Evolutionary conservation across 192 early-diverging fungal genomes (phyloP).

Genomic region (Backusella macrospora): DNA sequence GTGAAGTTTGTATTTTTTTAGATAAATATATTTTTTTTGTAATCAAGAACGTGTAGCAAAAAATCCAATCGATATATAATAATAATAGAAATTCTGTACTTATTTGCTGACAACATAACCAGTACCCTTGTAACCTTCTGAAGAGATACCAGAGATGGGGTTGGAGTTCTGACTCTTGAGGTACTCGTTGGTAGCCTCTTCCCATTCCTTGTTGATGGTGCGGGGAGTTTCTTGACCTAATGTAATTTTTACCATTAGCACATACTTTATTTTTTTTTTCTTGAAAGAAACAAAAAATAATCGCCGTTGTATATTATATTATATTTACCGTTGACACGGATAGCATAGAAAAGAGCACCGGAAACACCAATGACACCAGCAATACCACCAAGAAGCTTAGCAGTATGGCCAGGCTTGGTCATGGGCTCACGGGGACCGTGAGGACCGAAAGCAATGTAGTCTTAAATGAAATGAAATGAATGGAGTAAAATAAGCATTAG

Average conservation of each 20-base stretch:
- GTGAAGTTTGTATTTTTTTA: no score
- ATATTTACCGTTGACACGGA: conserved; percentile 57
- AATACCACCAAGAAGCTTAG: conserved; percentile 72
- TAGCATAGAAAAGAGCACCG: conserved; percentile 58
- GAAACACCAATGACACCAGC: conserved; percentile 56
- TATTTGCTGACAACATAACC: conserved; percentile 65
- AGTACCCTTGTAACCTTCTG: conserved; percentile 77
- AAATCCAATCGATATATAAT: conserved; percentile 8
- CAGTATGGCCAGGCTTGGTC: conserved; percentile 65
- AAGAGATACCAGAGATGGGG: conserved; percentile 78
- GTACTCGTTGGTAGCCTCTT: conserved; percentile 80
- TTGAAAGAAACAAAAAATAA: conserved; percentile 13
- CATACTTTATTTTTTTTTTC: not conserved
- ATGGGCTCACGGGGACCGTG: conserved; percentile 86
- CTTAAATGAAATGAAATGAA: conserved; percentile 24
- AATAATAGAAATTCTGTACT: conserved; percentile 9
- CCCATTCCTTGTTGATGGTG: conserved; percentile 82
- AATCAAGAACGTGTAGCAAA: not conserved
- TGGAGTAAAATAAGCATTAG: not conserved
- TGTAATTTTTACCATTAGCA: not conserved
- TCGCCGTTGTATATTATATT: conserved; percentile 4
- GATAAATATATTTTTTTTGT: no score
- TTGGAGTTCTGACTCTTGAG: conserved; percentile 71
- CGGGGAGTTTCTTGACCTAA: conserved; percentile 62
- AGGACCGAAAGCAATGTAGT: conserved; percentile 94